Evolutionary conservation across 2,329 filamentous ascomycete genomes (phyloP), one percentile per base, ranked within the genome.

Genomic region (Cladosporium sp.): DNA sequence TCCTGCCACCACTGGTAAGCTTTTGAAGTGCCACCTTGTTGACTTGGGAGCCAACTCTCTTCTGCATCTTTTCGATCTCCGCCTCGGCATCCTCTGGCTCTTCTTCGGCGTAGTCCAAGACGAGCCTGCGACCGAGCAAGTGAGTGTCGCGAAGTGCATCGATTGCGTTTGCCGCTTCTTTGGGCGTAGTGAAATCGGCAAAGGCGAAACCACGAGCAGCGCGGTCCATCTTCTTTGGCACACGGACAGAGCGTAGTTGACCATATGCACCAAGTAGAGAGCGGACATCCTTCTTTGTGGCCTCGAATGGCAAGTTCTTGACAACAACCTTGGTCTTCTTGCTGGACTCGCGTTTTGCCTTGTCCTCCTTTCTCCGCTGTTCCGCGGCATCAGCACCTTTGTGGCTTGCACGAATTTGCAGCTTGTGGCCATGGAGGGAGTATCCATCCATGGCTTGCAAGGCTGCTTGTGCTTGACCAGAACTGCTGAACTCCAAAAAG

Each of bases 271-370:
- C 83, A 67, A 97, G 91, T 36, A 97, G 77, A 48, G 85, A 77
- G 55, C 88, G 82, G 52, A 98, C 79, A 67, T 98, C 93, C 69
- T 94, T 93, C 75, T 95, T 96, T 48, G 84, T 86, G 42, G 88
- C 86, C 73, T 97, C 89, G 74, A 98, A 98, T 16, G 93, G 92
- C 69, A 98, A 74, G 74, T 98, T 98, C 77, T 97, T 98, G 75
- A 98, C 86, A 70, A 97, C 85, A 64, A 98, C 86, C 78, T 97
- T 97, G 41, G 91, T 96, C 58, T 83, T 80, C 65, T 84, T 82
- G 13, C 79, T 80, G 19, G 87, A 83, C 43, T 80, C 72, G 69
- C 92, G 94, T 77, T 90, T 94, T 43, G 85, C 83, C 57, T 80
- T 82, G 64, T 97, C 90, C 58, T 92, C 85, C 58, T 85, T 85